Percentiles rank a stretch among this genome's conserved stretches.
Evolutionary conservation across 2,329 filamentous ascomycete genomes (phyloP).

Genomic region (Pyrenophora seminiperda): DNA sequence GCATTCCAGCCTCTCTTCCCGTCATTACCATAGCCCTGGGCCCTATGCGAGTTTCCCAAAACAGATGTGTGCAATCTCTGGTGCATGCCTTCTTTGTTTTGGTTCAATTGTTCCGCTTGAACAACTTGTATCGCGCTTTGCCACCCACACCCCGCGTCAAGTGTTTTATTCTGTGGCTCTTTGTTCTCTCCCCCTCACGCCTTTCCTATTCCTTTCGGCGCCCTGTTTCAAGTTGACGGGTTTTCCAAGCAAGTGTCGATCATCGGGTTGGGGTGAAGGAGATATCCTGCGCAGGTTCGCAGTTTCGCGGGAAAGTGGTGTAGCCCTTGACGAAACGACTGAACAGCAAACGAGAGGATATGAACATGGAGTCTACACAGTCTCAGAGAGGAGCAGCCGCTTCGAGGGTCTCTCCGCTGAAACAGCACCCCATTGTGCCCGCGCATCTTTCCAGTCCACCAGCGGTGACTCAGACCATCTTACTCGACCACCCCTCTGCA

Average conservation of each 20-base stretch:
- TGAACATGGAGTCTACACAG: conserved; percentile 12
- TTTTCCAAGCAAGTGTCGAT: background rate
- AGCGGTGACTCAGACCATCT: conserved; percentile 26
- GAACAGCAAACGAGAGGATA: background rate
- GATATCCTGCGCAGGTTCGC: conserved; percentile 1
- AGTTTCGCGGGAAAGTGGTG: background rate
- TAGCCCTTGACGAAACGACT: background rate
- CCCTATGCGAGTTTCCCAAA: conserved; percentile 18
- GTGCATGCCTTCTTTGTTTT: conserved; percentile 37
- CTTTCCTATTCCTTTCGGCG: conserved; percentile 4
- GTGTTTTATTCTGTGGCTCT: conserved; percentile 16
- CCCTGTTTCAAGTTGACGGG: conserved; percentile 19
- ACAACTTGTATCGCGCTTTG: conserved; percentile 15
- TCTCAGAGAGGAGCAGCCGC: background rate
- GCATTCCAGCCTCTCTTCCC: conserved; percentile 13
- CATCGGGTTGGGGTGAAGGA: background rate
- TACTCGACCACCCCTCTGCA: conserved; percentile 32
- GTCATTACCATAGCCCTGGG: conserved; percentile 9
- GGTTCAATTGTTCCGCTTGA: conserved; percentile 19
- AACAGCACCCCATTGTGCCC: conserved; percentile 19
- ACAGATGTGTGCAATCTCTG: conserved; percentile 25
- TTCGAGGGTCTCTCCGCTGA: conserved; percentile 9
- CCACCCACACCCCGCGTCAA: conserved; percentile 14
- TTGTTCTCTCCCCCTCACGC: conserved; percentile 16
- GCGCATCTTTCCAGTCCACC: conserved; percentile 17